Conservation (phyloP, 768 basidiomycete species). For the Coprinopsis marcescibilis region DNA sequence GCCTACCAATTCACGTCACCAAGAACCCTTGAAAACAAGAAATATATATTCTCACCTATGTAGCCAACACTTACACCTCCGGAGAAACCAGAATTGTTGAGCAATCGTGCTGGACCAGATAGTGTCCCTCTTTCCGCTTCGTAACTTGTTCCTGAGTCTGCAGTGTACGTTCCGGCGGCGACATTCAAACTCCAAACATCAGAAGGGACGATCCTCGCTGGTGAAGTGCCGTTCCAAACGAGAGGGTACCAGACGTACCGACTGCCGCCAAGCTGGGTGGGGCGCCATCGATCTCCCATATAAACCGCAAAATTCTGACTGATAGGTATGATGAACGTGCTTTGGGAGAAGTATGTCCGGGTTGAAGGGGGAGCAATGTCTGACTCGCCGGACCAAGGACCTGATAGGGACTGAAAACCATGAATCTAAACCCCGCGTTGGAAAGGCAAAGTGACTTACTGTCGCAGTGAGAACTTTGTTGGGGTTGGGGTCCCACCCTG, state of each 20-base stretch:
- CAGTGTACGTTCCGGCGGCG: conserved; percentile 43
- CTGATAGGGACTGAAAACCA: conserved; percentile 39
- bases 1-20: conserved; percentile 25
- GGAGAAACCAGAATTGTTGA: conserved; percentile 42
- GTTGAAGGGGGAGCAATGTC: conserved; percentile 49
- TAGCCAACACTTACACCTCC: conserved; percentile 50
- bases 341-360: conserved; percentile 59
- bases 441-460: conserved; percentile 23
- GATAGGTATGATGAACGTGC: conserved; percentile 47
- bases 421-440: neutral
- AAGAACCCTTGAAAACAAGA: neutral
- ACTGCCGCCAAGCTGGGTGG: conserved; percentile 47
- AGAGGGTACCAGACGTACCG: conserved; percentile 60
- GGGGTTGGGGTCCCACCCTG: conserved; percentile 55
- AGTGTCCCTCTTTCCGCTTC: conserved; percentile 50
- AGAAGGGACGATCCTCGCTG: conserved; percentile 46
- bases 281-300: conserved; percentile 62
- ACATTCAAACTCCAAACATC: conserved; percentile 55
- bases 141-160: conserved; percentile 46
- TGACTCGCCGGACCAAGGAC: conserved; percentile 49
- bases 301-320: conserved; percentile 45
- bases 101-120: conserved; percentile 39
- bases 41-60: conserved; percentile 37
- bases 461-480: conserved; percentile 53
- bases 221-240: conserved; percentile 48